Base-by-base conservation (phyloP, 306 rosid species). In the Prunus dulcis region DNA sequence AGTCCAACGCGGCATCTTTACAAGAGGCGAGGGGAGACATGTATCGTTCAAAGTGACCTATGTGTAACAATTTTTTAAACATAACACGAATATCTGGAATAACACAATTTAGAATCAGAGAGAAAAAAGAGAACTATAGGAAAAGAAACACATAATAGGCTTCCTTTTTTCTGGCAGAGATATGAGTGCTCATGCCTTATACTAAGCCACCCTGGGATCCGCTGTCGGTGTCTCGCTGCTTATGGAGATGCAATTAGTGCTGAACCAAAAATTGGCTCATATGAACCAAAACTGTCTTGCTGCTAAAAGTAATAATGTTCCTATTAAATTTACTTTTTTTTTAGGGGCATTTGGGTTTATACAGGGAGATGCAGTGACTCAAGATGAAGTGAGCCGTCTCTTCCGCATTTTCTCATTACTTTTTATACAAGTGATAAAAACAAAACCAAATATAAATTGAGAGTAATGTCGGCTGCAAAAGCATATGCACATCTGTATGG, bases 211-310 rank as follows among this genome's bases (percentile, higher is more conserved):
- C 99, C 97, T 20, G 98, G 97, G 76, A 95, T 95, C 69, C 98
- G 96, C 52, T 95, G 97, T 69, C 89, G 97, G 47, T 92, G 93
- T 87, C 99, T 95, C 79, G 97, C 97, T 84, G 97, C 97, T 72
- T 91, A 92, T 78, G 99, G 97, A 23, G 99, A 95, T 82, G 97
- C 97, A 79, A 87, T 95, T 84, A 95, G 99, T 86, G 97, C 99
- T 75, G 97, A 34, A 34, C 8, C 38, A 34, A 34, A 34, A 34
- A 34, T 34, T 34, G 38, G 38, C 38, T 34, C 38, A 34, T 32
- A 32, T 34, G 38, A 32, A 32, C 38, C 38, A 32, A 4, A 32
- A 32, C 5, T 32, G 38, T 32, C 6, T 32, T 32, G 38, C 6
- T 1, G 38, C 34, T 32, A 32, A 32, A 32, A 32, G 38, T 32